Percentiles rank a stretch among this genome's conserved stretches.
phyloP scores from a whole-genome alignment of 768 basidiomycete species.

The Pulveroboletus ravenelii region DNA sequence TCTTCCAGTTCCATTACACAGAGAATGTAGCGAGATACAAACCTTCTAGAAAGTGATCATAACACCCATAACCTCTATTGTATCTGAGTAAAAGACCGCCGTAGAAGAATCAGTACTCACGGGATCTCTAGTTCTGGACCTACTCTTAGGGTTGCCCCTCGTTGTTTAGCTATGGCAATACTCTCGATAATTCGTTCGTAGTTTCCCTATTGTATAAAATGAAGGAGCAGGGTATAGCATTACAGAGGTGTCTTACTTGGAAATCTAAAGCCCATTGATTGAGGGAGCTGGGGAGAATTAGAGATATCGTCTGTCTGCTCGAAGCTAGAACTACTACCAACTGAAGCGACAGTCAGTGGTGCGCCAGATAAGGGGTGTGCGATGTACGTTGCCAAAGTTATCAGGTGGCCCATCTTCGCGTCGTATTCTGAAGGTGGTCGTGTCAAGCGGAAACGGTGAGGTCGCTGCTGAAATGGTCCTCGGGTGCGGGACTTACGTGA shows the following conservation, averaged over 20 bases:
- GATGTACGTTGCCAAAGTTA: slow-evolving; percentile 83
- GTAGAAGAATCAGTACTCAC: slow-evolving; percentile 36
- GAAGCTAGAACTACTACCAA: slow-evolving; percentile 17
- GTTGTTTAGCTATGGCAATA: slow-evolving; percentile 81
- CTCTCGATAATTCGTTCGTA: slow-evolving; percentile 85
- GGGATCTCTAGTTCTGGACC: slow-evolving; percentile 97
- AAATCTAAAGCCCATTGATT: slow-evolving; percentile 99
- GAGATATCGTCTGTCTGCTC: background rate
- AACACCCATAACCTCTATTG: slow-evolving; percentile 88
- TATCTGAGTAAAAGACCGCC: background rate
- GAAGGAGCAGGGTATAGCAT: background rate
- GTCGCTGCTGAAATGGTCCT: too few relatives aligned
- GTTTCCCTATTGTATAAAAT: slow-evolving; percentile 62
- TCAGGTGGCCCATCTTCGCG: slow-evolving; percentile 68
- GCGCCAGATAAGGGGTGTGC: background rate
- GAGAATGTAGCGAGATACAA: background rate
- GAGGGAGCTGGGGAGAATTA: slow-evolving; percentile 57
- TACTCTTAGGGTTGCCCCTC: slow-evolving; percentile 86
- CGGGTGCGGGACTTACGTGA: too few relatives aligned
- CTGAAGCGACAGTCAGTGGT: slow-evolving; percentile 10
- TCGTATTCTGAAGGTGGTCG: background rate
- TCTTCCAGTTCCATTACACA: background rate
- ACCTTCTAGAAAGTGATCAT: slow-evolving; percentile 98
- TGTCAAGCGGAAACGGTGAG: too few relatives aligned
- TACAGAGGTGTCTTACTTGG: slow-evolving; percentile 46